These are phyloP conservation scores for Zygnema cylindricum DNA, from an alignment of 139 green algal species.

Conservation along the genomic window DNA sequence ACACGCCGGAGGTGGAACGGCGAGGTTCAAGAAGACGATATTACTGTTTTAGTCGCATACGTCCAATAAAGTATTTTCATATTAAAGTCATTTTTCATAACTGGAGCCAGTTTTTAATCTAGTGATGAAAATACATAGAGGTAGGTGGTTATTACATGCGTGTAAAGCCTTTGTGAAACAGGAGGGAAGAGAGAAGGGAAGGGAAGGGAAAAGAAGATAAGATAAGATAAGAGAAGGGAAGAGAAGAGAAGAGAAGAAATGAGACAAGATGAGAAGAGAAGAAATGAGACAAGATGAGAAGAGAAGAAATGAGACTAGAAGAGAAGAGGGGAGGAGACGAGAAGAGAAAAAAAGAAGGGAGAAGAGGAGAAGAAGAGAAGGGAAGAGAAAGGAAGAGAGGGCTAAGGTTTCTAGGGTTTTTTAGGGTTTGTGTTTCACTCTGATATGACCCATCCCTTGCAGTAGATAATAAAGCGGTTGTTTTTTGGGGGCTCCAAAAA, in stretches of 20 bases:
- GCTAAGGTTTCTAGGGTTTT: background rate
- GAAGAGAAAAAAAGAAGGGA: background rate
- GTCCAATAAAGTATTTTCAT: slow-evolving; percentile 41
- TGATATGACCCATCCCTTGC: too few relatives aligned
- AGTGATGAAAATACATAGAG: too few relatives aligned
- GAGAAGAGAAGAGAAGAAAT: background rate
- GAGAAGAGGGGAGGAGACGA: background rate
- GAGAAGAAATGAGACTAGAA: background rate
- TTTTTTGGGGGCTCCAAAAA: too few relatives aligned
- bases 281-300: background rate
- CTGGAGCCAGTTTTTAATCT: too few relatives aligned
- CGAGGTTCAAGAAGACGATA: slow-evolving; percentile 76
- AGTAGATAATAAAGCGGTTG: too few relatives aligned
- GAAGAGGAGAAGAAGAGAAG: background rate
- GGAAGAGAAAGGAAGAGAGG: background rate
- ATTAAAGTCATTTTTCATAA: too few relatives aligned
- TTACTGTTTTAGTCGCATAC: slow-evolving; percentile 71
- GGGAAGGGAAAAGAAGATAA: background rate
- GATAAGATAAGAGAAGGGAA: background rate
- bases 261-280: background rate
- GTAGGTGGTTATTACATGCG: too few relatives aligned
- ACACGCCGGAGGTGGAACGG: slow-evolving; percentile 40
- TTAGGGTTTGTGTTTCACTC: too few relatives aligned
- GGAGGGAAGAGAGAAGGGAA: background rate
- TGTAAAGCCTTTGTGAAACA: too few relatives aligned